A percentile compares a stretch with the other conserved stretches of the same genome.
Conservation (phyloP, 1,284 basidiomycete species). For the Rhodotorula sp. region DNA sequence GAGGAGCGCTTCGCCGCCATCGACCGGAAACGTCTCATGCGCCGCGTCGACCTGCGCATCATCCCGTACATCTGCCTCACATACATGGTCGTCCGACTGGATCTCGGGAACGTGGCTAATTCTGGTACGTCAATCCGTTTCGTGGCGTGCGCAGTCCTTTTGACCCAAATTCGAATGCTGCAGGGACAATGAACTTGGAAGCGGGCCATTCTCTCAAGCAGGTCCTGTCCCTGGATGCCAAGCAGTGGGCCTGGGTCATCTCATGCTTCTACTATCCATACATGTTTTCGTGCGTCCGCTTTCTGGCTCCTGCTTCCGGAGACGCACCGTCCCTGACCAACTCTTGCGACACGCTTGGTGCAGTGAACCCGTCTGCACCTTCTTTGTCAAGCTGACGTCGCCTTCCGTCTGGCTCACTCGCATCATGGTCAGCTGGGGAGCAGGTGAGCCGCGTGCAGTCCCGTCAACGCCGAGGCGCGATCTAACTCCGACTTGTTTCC, state of each 20-base stretch:
- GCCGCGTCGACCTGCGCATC: constrained; percentile 4
- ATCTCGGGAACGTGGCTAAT: constrained; percentile 4
- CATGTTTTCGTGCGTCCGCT: not conserved
- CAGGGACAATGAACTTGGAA: constrained; percentile 16
- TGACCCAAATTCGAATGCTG: not conserved
- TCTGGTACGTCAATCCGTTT: not conserved
- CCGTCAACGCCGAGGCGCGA: no score
- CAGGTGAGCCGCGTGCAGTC: not conserved
- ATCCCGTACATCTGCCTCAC: not conserved
- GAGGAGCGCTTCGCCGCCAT: constrained; percentile 11
- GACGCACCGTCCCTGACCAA: not conserved
- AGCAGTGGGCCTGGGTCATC: constrained; percentile 12
- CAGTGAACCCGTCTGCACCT: constrained; percentile 10
- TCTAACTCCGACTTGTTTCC: not conserved
- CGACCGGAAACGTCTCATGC: constrained; percentile 3
- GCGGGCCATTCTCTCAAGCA: constrained; percentile 12
- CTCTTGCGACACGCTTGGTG: no score
- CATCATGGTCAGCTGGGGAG: constrained; percentile 18
- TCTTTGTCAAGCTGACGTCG: constrained; percentile 5
- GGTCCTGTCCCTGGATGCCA: not conserved
- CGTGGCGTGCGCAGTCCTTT: not conserved
- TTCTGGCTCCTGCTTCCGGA: not conserved
- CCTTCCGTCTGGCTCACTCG: constrained; percentile 10
- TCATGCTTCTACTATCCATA: constrained; percentile 6
- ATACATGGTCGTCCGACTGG: constrained; percentile 18